Percentiles rank a stretch among this genome's conserved stretches.
phyloP scores from a whole-genome alignment of 805 yeast species.

The Pichia cabralensis region DNA sequence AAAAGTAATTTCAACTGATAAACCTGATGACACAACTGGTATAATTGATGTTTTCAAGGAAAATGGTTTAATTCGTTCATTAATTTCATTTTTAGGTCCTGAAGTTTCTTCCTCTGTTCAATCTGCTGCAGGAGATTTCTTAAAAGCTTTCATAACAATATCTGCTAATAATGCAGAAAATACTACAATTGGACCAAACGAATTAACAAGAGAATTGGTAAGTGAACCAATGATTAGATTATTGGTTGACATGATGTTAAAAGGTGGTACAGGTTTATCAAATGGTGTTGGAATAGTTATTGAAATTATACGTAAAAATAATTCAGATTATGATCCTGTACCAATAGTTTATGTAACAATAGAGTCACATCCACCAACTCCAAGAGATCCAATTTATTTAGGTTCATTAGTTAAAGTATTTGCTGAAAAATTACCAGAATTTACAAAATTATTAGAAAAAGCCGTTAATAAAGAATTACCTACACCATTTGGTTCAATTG shows the following conservation, averaged over 20 bases:
- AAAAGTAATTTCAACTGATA: slow-evolving; percentile 87
- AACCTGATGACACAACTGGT: slow-evolving; percentile 82
- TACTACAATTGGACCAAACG: slow-evolving; percentile 93
- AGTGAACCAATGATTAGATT: slow-evolving; percentile 57
- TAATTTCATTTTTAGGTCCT: slow-evolving; percentile 64
- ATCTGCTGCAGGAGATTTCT: slow-evolving; percentile 89
- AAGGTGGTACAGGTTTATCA: slow-evolving; percentile 78
- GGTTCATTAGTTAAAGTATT: slow-evolving; percentile 78
- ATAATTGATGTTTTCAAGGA: slow-evolving; percentile 65
- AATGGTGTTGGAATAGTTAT: slow-evolving; percentile 93
- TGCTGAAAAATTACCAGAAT: slow-evolving; percentile 61
- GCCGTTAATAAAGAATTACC: slow-evolving; percentile 30
- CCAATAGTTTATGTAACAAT: slow-evolving; percentile 75
- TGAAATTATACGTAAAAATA: slow-evolving; percentile 89
- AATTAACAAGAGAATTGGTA: slow-evolving; percentile 82
- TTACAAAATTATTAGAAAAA: slow-evolving; percentile 49
- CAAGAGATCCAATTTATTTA: slow-evolving; percentile 85
- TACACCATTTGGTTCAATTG: slow-evolving; percentile 58
- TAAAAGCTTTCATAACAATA: slow-evolving; percentile 87
- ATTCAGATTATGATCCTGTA: slow-evolving; percentile 87
- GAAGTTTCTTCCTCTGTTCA: slow-evolving; percentile 62
- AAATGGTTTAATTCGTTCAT: slow-evolving; percentile 63
- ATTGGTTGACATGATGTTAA: slow-evolving; percentile 67
- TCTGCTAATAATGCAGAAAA: slow-evolving; percentile 89
- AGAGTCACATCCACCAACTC: slow-evolving; percentile 86